phyloP scores from a whole-genome alignment of 225 moss, liverwort and hornwort species.

The Rhytidiadelphus loreus region DNA sequence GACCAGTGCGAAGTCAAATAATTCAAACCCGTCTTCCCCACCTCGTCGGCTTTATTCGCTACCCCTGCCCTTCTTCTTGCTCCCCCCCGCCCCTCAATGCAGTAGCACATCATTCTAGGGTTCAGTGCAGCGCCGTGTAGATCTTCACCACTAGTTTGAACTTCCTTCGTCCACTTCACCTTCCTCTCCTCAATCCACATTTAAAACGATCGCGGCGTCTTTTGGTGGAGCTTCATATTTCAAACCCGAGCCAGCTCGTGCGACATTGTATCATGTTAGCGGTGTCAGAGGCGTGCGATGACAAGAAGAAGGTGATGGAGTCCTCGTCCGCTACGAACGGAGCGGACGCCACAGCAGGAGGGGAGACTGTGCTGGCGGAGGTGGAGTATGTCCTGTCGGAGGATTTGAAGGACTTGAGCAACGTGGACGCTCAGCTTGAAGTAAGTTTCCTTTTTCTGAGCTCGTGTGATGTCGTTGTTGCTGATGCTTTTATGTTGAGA shows the following conservation, averaged over 20 bases:
- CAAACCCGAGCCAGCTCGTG: background rate
- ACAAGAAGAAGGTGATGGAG: constrained; percentile 65
- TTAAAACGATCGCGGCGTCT: background rate
- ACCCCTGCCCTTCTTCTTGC: background rate
- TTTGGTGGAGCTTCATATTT: background rate
- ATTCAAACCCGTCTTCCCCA: background rate
- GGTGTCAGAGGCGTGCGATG: constrained; percentile 55
- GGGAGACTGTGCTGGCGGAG: constrained; percentile 33
- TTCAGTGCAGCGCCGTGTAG: background rate
- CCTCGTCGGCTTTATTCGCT: background rate
- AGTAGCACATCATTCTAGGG: background rate
- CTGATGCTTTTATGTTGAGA: background rate
- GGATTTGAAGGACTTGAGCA: constrained; percentile 68
- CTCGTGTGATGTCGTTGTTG: background rate
- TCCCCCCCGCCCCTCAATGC: background rate
- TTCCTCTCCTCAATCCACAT: background rate
- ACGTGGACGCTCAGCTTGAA: constrained; percentile 44
- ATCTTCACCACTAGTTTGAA: background rate
- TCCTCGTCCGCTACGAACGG: background rate
- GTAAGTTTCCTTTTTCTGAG: constrained; percentile 23
- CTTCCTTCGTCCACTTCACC: background rate
- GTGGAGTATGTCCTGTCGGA: constrained; percentile 84
- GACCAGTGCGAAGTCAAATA: background rate
- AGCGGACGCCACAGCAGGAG: background rate
- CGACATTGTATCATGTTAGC: constrained; percentile 69